Percentiles rank a stretch among this genome's conserved stretches.
Evolutionary conservation across 192 early-diverging fungal species (phyloP).

Genomic region (Endogone sp.): DNA sequence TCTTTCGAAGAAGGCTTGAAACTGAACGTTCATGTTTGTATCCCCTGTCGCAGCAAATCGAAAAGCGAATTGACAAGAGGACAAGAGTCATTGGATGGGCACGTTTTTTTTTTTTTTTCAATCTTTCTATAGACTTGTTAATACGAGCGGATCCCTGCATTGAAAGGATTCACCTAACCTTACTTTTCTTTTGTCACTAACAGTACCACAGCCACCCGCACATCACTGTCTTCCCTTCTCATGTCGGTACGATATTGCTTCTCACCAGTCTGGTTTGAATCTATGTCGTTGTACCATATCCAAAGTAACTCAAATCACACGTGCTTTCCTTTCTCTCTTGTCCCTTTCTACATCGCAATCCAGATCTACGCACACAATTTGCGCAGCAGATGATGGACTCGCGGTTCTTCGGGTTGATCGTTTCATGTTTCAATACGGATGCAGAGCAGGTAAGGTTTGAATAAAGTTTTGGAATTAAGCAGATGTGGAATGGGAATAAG

Average conservation of each 20-base stretch:
- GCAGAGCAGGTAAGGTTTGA: conserved; percentile 25
- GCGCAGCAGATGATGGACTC: conserved; percentile 46
- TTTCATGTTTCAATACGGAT: conserved; percentile 44
- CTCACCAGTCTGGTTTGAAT: background rate
- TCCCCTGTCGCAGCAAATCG: conserved; percentile 19
- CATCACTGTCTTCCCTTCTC: conserved; percentile 50
- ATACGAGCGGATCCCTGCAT: too few species aligned
- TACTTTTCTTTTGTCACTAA: background rate
- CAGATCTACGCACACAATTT: conserved; percentile 43
- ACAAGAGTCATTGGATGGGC: conserved; percentile 51
- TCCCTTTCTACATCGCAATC: too few species aligned
- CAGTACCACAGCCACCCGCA: conserved; percentile 55
- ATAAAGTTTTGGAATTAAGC: background rate
- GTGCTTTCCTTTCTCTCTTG: too few species aligned
- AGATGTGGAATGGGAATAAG: too few species aligned
- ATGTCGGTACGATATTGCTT: conserved; percentile 29
- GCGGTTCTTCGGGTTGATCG: conserved; percentile 47
- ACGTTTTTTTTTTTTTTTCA: conserved; percentile 6
- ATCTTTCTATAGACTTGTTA: too few species aligned
- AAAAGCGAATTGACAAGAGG: conserved; percentile 29
- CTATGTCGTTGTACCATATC: too few species aligned
- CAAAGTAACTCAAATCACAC: too few species aligned
- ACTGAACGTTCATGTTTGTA: too few species aligned
- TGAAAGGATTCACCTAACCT: background rate
- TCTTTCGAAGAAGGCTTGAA: too few species aligned